Evolutionary conservation across 306 rosid genomes (phyloP), one percentile per base, ranked within the genome.

Genomic region (Psophocarpus tetragonolobus): DNA sequence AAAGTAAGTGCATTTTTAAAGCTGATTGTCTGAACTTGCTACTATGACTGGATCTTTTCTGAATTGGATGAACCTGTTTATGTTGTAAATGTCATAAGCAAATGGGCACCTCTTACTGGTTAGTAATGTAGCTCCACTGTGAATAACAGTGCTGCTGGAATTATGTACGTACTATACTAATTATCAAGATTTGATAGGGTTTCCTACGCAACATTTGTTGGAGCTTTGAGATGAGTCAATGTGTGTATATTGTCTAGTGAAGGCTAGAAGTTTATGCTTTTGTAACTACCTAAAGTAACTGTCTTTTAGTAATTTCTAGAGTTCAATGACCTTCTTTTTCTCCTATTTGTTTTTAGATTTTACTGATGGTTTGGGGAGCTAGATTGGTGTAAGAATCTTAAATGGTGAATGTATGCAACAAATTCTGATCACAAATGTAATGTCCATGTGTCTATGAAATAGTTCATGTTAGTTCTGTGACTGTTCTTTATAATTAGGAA

Each of bases 1-100:
- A 95, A 95, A 82, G 98, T 95, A 87, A 87, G 97, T 82, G 27
- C 66, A 39, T 48, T 58, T 41, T 76, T 5, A 32, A 20, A 29
- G 68, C 44, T 75, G 60, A 53, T 75, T 38, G 32, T 18, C 24
- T 54, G 38, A 33, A 32, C n/a, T 62, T 45, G 62, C 69, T 78
- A 27, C 57, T 14, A 3, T 73, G 6, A 51, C 9, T 4, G 6
- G 38, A 39, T 68, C 8, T 36, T 51, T 74, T 85, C 51, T 75
- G 6, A 73, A 41, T 82, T 82, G 75, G 75, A 50, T 81, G 74
- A 68, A 63, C 75, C 74, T 57, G 74, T 78, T 56, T 50, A 23
- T 61, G 47, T 70, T 63, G 50, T 71, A 12, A 56, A 53, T 71
- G 23, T 64, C 47, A 57, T 63, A 23, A 38, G 26, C 20, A 32